Conservation (phyloP, 2,329 filamentous ascomycete genomes). For the Phaeosphaeriaceae sp. region DNA sequence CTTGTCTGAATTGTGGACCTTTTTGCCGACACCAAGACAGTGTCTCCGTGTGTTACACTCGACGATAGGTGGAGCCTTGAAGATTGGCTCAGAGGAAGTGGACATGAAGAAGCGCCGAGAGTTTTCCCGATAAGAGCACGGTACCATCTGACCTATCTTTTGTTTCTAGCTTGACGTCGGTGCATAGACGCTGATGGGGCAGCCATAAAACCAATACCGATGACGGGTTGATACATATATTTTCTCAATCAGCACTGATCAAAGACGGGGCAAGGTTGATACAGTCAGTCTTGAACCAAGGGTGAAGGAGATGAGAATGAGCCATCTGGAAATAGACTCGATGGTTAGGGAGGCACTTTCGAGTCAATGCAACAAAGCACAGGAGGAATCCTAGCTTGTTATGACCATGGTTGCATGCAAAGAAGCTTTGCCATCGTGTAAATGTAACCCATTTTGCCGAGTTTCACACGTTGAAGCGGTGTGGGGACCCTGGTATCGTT, state of each 20-base stretch:
- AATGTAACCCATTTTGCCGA: too few relatives aligned
- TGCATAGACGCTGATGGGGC: constrained; percentile 9
- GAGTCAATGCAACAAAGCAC: constrained; percentile 13
- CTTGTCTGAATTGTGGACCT: constrained; percentile 23
- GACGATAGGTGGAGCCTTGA: constrained; percentile 34
- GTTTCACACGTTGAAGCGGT: constrained; percentile 13
- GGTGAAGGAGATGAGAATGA: too few relatives aligned
- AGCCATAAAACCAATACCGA: neutral
- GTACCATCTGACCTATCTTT: constrained; percentile 15
- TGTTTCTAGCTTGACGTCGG: constrained; percentile 25
- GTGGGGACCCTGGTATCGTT: constrained; percentile 17
- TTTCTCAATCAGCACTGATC: too few relatives aligned
- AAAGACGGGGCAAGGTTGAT: too few relatives aligned
- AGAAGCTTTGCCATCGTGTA: constrained; percentile 28
- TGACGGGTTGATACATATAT: neutral
- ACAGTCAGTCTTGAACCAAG: too few relatives aligned
- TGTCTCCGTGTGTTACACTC: constrained; percentile 25
- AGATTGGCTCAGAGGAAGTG: constrained; percentile 16
- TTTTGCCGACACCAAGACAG: constrained; percentile 39
- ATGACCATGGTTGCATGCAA: constrained; percentile 18
- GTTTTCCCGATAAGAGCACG: constrained; percentile 17
- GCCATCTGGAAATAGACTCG: too few relatives aligned
- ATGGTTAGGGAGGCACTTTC: too few relatives aligned
- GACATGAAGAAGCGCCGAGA: constrained; percentile 26
- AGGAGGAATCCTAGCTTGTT: neutral